Percentiles rank a stretch among this genome's conserved stretches.
These are phyloP conservation scores for Botrytis pseudocinerea DNA, from an alignment of 2,329 filamentous ascomycete species.

Conservation along the genomic window DNA sequence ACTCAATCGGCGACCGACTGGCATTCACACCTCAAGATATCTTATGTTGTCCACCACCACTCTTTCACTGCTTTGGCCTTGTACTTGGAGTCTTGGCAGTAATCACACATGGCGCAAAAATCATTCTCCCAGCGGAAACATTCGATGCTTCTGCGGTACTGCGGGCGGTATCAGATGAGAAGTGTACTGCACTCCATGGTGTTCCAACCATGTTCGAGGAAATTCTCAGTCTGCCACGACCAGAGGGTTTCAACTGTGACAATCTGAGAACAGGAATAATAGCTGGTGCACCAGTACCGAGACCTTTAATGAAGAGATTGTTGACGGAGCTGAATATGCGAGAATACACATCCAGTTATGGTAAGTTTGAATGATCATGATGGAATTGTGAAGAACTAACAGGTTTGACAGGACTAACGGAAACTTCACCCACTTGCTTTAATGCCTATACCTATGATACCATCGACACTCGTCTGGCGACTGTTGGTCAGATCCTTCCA, in stretches of 20 bases:
- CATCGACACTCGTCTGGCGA: constrained; percentile 64
- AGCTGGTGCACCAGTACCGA: constrained; percentile 74
- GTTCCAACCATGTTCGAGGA: constrained; percentile 69
- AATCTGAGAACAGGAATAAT: constrained; percentile 74
- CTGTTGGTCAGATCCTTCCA: constrained; percentile 75
- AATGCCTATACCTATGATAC: constrained; percentile 75
- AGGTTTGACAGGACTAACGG: constrained; percentile 55
- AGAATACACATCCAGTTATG: constrained; percentile 53
- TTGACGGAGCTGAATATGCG: constrained; percentile 72
- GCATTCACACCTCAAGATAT: constrained; percentile 64
- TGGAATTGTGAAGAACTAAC: not conserved
- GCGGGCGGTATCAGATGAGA: constrained; percentile 64
- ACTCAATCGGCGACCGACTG: constrained; percentile 41
- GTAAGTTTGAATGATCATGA: constrained; percentile 14
- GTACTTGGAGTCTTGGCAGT: constrained; percentile 56
- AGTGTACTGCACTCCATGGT: constrained; percentile 74
- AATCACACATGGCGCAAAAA: constrained; percentile 57
- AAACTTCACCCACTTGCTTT: constrained; percentile 78
- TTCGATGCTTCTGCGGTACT: constrained; percentile 70
- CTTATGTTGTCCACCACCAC: constrained; percentile 72
- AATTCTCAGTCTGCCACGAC: constrained; percentile 25
- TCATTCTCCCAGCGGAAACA: constrained; percentile 73
- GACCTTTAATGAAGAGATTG: constrained; percentile 72
- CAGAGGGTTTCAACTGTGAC: constrained; percentile 41
- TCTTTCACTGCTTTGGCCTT: constrained; percentile 85